A percentile compares a stretch with the other conserved stretches of the same genome.
phyloP scores from a whole-genome alignment of 768 basidiomycete genomes.

The Amyloporia xantha region DNA sequence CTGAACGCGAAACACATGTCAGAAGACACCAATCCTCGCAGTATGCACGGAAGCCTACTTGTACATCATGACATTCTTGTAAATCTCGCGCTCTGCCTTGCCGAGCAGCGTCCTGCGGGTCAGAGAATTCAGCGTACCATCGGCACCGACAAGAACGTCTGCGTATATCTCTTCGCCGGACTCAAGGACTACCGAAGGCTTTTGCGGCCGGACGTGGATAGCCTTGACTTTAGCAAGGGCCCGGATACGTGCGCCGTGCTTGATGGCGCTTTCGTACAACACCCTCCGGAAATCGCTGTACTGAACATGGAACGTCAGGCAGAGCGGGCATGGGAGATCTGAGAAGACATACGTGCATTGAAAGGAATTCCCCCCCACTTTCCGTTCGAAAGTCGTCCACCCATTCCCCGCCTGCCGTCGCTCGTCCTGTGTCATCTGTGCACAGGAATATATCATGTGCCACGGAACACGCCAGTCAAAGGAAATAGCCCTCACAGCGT shows the following conservation, averaged over 20 bases:
- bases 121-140: constrained; percentile 12
- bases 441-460: too few species aligned
- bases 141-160: constrained; percentile 25
- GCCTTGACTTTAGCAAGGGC: constrained; percentile 10
- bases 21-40: background rate
- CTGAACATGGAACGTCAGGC: too few species aligned
- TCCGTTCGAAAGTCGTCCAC: constrained; percentile 41
- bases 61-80: constrained; percentile 15
- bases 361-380: constrained; percentile 41
- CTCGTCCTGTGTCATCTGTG: constrained; percentile 38
- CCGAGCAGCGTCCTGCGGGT: constrained; percentile 10
- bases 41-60: background rate
- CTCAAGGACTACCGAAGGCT: constrained; percentile 20
- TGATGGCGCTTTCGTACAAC: constrained; percentile 19
- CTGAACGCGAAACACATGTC: background rate
- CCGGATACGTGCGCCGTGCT: constrained; percentile 15
- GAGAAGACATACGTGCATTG: constrained; percentile 36
- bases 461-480: too few species aligned
- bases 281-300: constrained; percentile 24
- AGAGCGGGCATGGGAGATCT: too few species aligned
- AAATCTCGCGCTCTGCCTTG: background rate
- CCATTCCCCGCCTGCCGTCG: constrained; percentile 40
- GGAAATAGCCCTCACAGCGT: constrained; percentile 10
- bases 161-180: constrained; percentile 21
- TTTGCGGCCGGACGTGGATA: constrained; percentile 4